Conservation (phyloP, 1,139 yeast species). For the Kazachstania sp. region DNA sequence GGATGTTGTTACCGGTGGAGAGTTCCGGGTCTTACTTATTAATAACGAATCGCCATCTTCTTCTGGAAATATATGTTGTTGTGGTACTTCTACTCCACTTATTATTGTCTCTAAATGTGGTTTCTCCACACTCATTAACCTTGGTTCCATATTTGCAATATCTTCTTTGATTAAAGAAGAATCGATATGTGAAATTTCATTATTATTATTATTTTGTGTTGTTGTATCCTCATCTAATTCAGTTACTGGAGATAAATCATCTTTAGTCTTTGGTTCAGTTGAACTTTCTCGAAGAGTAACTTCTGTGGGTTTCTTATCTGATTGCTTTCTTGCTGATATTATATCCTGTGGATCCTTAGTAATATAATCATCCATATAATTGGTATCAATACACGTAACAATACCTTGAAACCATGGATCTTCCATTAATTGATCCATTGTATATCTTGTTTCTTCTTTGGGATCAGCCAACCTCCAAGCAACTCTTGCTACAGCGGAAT, state of each 20-base stretch:
- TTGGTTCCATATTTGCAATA: neutral
- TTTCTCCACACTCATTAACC: neutral
- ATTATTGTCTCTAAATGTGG: neutral
- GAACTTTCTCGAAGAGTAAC: neutral
- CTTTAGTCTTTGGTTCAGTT: neutral
- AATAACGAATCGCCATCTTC: neutral
- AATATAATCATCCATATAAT: neutral
- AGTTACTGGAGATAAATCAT: neutral
- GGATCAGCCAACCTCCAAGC: constrained; percentile 77
- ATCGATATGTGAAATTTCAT: too few relatives aligned
- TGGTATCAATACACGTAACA: constrained; percentile 43
- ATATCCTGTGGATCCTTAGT: neutral
- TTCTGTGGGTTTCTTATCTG: neutral
- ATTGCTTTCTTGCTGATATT: neutral
- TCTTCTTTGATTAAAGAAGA: neutral
- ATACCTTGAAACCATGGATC: constrained; percentile 59
- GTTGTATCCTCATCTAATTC: neutral
- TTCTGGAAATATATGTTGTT: neutral
- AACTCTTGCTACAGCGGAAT: constrained; percentile 52
- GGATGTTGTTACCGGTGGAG: neutral
- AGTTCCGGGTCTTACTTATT: neutral
- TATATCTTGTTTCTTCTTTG: constrained; percentile 43
- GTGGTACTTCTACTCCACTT: neutral
- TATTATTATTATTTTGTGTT: neutral
- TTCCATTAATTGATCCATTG: constrained; percentile 43